Evolutionary conservation across 2,329 filamentous ascomycete species (phyloP), one percentile per base, ranked within the genome.

Genomic region (Fusarium sp.): DNA sequence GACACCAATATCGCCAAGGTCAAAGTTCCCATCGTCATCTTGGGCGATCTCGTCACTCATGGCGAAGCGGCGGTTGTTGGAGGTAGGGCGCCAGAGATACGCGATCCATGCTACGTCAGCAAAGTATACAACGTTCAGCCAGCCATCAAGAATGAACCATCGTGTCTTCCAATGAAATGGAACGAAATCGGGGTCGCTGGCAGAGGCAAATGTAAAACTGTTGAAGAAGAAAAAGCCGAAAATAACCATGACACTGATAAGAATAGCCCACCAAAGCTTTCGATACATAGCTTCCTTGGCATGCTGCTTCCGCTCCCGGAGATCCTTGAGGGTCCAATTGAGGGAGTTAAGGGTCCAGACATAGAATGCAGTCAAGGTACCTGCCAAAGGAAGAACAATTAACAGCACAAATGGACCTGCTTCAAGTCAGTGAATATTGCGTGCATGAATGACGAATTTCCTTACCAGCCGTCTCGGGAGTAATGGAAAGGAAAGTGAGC

Each of bases 11-110:
- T 96, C 96, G 50, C 92, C 92, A 78, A 99, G 97, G 78, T 98
- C 96, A 78, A 99, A 99, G 47, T 85, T 88, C 37, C 96, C 96
- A 77, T 98, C 95, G 74, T 99, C 96, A 75, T 99, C 96, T 87
- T 98, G 96, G 4, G 96, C 95, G 77, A 99, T 91, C 88, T 99
- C 96, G 77, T 99, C 96, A 82, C 93, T 97, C 96, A 99, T 99
- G 68, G 96, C 96, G 76, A 99, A 99, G 60, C 96, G 89, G 74
- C 94, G 89, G 82, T 99, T 99, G 82, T 99, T 98, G 55, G 92
- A 94, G 23, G 95, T 98, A 9, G 96, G 96, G 49, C 96, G 88
- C 96, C 96, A 99, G 55, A 99, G 86, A 80, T 98, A 99, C 23
- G 96, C 94, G 71, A 99, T 88, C 81, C 95, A 98, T 57, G 89